These are phyloP conservation scores for Polymyxa betae DNA, from an alignment of 208 protist genomes.

Conservation along the genomic window DNA sequence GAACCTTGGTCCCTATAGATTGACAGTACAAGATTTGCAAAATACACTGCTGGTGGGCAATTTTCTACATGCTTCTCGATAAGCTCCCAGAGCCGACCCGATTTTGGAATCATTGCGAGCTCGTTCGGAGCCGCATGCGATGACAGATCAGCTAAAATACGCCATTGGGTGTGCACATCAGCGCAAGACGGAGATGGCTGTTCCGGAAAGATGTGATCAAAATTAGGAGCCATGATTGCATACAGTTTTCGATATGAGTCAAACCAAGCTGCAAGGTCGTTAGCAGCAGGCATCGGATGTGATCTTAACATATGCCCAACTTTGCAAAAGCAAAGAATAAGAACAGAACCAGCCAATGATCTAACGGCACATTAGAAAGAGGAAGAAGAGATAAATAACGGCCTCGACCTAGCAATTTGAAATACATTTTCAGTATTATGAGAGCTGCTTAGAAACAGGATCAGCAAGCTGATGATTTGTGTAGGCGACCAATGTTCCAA, in stretches of 20 bases:
- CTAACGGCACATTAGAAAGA: not conserved
- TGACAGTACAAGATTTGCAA: not conserved
- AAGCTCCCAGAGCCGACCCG: not conserved
- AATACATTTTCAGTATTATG: too few species aligned
- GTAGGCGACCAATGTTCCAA: not conserved
- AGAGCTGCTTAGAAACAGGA: not conserved
- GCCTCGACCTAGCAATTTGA: too few species aligned
- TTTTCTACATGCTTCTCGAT: not conserved
- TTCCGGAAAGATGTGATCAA: not conserved
- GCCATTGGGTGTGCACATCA: not conserved
- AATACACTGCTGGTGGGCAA: not conserved
- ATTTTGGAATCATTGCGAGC: not conserved
- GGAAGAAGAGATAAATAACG: too few species aligned
- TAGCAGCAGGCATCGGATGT: not conserved
- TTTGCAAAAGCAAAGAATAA: slow-evolving; percentile 19
- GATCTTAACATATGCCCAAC: not conserved
- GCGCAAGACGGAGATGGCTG: not conserved
- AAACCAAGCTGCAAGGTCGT: not conserved
- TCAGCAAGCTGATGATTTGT: not conserved
- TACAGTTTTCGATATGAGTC: too few species aligned
- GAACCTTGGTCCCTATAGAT: too few species aligned
- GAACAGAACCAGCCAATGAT: not conserved
- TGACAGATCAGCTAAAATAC: not conserved
- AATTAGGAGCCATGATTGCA: not conserved
- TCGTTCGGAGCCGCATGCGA: not conserved